Percentiles rank a stretch among this genome's conserved stretches.
Evolutionary conservation across 2,329 filamentous ascomycete species (phyloP).

Genomic region (Dothideomycetes sp.): DNA sequence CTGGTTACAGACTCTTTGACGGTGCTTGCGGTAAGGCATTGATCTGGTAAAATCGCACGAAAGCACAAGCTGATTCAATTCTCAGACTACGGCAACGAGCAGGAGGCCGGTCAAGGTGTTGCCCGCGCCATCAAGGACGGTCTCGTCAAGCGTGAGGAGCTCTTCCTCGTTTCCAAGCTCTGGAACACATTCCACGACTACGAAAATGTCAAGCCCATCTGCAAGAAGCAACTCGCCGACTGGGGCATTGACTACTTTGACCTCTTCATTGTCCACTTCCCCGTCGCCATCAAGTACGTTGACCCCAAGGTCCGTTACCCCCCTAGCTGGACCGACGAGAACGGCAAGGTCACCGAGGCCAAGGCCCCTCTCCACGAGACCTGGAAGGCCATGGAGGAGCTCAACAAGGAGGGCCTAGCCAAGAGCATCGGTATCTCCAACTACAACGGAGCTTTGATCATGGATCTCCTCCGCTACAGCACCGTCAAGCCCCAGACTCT

Average conservation of each 20-base stretch:
- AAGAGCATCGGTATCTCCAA: slow-evolving; percentile 74
- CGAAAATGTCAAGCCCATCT: slow-evolving; percentile 66
- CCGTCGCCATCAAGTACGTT: slow-evolving; percentile 75
- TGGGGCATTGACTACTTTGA: slow-evolving; percentile 87
- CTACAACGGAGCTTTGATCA: slow-evolving; percentile 68
- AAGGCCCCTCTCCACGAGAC: slow-evolving; percentile 71
- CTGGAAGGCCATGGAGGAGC: slow-evolving; percentile 69
- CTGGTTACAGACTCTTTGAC: slow-evolving; percentile 52
- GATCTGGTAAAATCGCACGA: not conserved
- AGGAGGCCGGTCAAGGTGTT: slow-evolving; percentile 66
- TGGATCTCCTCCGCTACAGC: slow-evolving; percentile 72
- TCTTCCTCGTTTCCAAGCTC: slow-evolving; percentile 88
- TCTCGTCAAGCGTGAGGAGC: slow-evolving; percentile 71
- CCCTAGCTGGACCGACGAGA: slow-evolving; percentile 62
- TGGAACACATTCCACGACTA: slow-evolving; percentile 87
- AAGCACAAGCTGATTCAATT: too few relatives aligned
- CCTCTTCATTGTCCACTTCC: slow-evolving; percentile 84
- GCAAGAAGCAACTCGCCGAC: slow-evolving; percentile 67
- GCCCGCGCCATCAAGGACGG: slow-evolving; percentile 73
- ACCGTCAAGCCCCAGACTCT: slow-evolving; percentile 65
- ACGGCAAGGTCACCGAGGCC: slow-evolving; percentile 52
- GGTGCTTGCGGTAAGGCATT: slow-evolving; percentile 46
- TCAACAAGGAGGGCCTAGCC: slow-evolving; percentile 60
- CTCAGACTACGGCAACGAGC: slow-evolving; percentile 77
- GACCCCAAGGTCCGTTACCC: slow-evolving; percentile 72